A percentile compares a stretch with the other conserved stretches of the same genome.
phyloP scores from a whole-genome alignment of 2,329 filamentous ascomycete genomes.

The Fusarium pseudograminearum region DNA sequence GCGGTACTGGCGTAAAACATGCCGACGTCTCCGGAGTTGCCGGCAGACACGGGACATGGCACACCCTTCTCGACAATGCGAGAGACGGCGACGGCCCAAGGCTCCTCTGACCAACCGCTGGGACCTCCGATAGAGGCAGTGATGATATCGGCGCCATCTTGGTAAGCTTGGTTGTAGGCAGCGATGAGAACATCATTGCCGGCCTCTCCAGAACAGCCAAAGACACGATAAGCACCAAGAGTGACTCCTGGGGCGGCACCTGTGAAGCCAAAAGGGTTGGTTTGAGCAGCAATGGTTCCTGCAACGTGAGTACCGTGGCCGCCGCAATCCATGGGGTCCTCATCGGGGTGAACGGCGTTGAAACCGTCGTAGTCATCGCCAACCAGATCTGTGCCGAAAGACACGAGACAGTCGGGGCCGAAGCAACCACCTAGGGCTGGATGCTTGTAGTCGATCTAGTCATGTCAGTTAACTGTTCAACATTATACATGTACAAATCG shows the following conservation, averaged over 20 bases:
- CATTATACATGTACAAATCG: accelerated
- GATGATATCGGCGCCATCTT: constrained; percentile 69
- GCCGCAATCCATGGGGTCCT: constrained; percentile 66
- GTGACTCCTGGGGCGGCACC: constrained; percentile 68
- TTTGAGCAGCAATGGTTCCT: constrained; percentile 71
- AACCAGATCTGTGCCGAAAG: constrained; percentile 67
- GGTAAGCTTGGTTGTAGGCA: constrained; percentile 69
- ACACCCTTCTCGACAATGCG: constrained; percentile 66
- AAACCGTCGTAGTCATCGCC: constrained; percentile 63
- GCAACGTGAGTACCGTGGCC: constrained; percentile 73
- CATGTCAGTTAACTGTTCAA: not conserved
- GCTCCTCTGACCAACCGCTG: constrained; percentile 64
- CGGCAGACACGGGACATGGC: constrained; percentile 64
- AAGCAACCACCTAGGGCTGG: constrained; percentile 74
- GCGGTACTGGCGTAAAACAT: constrained; percentile 65
- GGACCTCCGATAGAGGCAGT: constrained; percentile 65
- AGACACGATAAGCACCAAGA: constrained; percentile 68
- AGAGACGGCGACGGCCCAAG: constrained; percentile 62
- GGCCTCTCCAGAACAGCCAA: constrained; percentile 64
- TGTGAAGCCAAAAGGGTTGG: constrained; percentile 65
- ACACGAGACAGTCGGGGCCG: constrained; percentile 68
- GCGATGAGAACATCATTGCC: constrained; percentile 68
- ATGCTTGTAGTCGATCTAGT: constrained; percentile 70
- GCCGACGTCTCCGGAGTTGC: constrained; percentile 61
- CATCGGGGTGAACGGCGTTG: constrained; percentile 57